Evolutionary conservation across 805 yeast genomes (phyloP), one percentile per base, ranked within the genome.

Genomic region (Yarrowia sp.): DNA sequence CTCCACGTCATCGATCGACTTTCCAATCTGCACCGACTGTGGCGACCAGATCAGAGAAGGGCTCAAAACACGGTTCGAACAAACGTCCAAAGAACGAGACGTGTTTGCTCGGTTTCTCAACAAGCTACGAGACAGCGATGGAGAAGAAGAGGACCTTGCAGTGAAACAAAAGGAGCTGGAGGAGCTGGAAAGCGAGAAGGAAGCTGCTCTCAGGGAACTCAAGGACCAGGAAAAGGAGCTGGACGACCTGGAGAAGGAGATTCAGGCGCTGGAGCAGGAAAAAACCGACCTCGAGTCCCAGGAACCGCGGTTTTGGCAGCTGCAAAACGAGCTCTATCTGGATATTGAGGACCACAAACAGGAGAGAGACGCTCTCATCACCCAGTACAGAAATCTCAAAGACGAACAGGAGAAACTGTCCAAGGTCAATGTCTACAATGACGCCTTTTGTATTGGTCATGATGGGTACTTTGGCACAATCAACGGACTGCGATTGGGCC

Each of bases 21-120:
- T 87, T 74, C 99, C 99, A 0, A 86, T 95, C 15, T 94, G 98
- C 73, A 83, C 83, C 32, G 98, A 93, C 53, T 95, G 99, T 77
- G 89, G 95, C 8, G 86, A 83, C 52, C 76, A 83, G 22, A 77
- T 94, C 35, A 80, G 89, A 11, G 87, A 85, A 10, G 88, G 87
- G 69, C 82, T 92, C 76, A 89, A 87, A 73, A 76, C 80, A 12
- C 88, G 88, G 72, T 90, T 90, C 76, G 94, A 90, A 70, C 90
- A 86, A 68, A 84, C 88, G 5, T 85, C 89, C 19, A 83, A 83
- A 71, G 97, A 94, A 73, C 87, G 94, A 71, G 97, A 92, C 64
- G 84, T 86, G 1, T 95, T 92, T 75, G 79, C 87, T 16, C 85
- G 86, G 40, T 92, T 93, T 75, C 77, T 94, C 55, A 87, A 87